Evolutionary conservation across 129 eudicot species (phyloP).

Genomic region (Arctium minus): DNA sequence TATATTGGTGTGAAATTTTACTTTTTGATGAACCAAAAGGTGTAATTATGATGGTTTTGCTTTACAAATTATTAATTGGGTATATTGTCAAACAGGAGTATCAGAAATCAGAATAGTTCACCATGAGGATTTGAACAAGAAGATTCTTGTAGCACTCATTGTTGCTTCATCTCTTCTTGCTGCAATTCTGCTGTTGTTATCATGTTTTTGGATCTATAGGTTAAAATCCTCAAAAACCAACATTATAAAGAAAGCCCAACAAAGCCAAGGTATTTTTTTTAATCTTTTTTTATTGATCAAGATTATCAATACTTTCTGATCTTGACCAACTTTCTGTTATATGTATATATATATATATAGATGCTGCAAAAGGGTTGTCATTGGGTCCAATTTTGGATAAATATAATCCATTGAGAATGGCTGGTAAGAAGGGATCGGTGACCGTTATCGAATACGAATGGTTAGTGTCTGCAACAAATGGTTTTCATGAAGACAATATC

Average conservation of each 20-base stretch:
- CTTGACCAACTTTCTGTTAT: constrained; percentile 13
- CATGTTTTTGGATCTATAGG: constrained; percentile 62
- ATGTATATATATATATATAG: constrained; percentile 21
- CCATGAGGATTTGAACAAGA: constrained; percentile 68
- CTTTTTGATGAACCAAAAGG: not conserved
- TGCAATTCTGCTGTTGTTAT: constrained; percentile 50
- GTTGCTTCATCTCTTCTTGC: constrained; percentile 69
- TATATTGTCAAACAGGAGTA: constrained; percentile 34
- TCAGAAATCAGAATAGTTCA: constrained; percentile 49
- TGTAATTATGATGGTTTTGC: not conserved
- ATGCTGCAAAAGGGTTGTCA: constrained; percentile 63
- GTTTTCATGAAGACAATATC: constrained; percentile 60
- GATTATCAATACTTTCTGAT: constrained; percentile 1
- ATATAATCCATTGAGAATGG: constrained; percentile 49
- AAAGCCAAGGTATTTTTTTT: constrained; percentile 49
- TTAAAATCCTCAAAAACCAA: constrained; percentile 41
- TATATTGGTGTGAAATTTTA: not conserved
- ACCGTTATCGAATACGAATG: constrained; percentile 65
- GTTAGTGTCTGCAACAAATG: constrained; percentile 78
- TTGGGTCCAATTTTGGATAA: constrained; percentile 65
- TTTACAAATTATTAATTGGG: not conserved
- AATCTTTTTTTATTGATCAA: not conserved
- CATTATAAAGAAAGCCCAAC: constrained; percentile 26
- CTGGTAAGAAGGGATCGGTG: constrained; percentile 71
- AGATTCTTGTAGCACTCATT: constrained; percentile 69